Conservation (phyloP, 305 asterid genomes). For the Galium porrigens region DNA sequence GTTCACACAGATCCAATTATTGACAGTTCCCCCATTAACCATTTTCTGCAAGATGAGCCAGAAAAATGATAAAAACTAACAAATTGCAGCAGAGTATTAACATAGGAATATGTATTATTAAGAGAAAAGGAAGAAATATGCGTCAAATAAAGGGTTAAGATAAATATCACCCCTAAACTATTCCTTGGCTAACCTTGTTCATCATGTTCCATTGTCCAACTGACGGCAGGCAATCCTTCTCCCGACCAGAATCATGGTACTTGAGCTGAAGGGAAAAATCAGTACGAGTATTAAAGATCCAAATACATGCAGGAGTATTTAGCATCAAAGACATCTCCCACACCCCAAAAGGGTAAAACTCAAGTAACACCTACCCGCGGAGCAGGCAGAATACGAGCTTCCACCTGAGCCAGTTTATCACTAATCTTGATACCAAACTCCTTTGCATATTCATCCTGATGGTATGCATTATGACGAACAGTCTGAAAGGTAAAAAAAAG, state of each 20-base stretch:
- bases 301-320: neutral
- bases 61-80: neutral
- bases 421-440: slow-evolving; percentile 90
- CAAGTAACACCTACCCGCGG: slow-evolving; percentile 49
- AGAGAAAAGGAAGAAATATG: neutral
- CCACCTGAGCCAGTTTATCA: slow-evolving; percentile 71
- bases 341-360: neutral
- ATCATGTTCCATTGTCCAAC: slow-evolving; percentile 99
- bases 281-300: neutral
- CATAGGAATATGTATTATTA: too few species aligned
- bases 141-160: neutral
- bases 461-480: slow-evolving; percentile 68
- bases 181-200: slow-evolving; percentile 50
- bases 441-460: slow-evolving; percentile 53
- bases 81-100: too few species aligned
- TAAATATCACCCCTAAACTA: neutral
- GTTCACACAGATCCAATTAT: slow-evolving; percentile 65
- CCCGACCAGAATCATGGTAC: slow-evolving; percentile 78
- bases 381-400: slow-evolving; percentile 83
- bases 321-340: neutral
- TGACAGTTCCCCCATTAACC: slow-evolving; percentile 54
- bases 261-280: slow-evolving; percentile 42
- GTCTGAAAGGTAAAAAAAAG: slow-evolving; percentile 29
- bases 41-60: slow-evolving; percentile 24
- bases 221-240: slow-evolving; percentile 78